phyloP scores from a whole-genome alignment of 2,329 filamentous ascomycete genomes.

The Aspergillus oerlinghausenensis region DNA sequence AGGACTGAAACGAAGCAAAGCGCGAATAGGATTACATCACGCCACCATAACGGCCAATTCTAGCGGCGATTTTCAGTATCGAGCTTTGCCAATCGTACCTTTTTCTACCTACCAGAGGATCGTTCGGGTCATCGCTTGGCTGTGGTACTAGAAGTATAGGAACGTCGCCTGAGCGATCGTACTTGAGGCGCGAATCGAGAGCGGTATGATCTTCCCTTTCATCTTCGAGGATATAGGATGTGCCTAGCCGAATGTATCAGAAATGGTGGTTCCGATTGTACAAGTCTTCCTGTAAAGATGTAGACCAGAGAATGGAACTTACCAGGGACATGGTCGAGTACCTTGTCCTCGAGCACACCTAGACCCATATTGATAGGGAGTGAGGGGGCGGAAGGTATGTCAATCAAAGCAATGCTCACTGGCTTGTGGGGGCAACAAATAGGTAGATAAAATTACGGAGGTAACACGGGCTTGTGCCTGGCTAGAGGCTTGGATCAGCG shows the following conservation, averaged over 20 bases:
- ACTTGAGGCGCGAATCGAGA: slow-evolving; percentile 57
- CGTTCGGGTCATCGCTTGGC: slow-evolving; percentile 84
- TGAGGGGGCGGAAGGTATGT: neutral
- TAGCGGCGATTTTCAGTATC: slow-evolving; percentile 22
- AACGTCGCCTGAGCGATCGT: slow-evolving; percentile 60
- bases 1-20: slow-evolving; percentile 79
- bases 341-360: slow-evolving; percentile 66
- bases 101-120: slow-evolving; percentile 60
- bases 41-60: slow-evolving; percentile 83
- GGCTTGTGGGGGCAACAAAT: neutral
- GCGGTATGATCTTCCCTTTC: slow-evolving; percentile 34
- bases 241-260: slow-evolving; percentile 21
- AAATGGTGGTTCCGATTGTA: neutral
- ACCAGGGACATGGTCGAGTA: slow-evolving; percentile 71
- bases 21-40: slow-evolving; percentile 72
- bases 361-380: slow-evolving; percentile 54
- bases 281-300: neutral
- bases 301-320: slow-evolving; percentile 27
- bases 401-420: neutral
- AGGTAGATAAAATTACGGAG: neutral
- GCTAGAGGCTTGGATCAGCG: neutral
- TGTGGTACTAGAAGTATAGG: slow-evolving; percentile 84
- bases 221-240: slow-evolving; percentile 58
- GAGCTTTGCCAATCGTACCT: neutral
- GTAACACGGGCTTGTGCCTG: neutral